Evolutionary conservation across 2,329 filamentous ascomycete species (phyloP).

Genomic region (Aschersonia sp.): DNA sequence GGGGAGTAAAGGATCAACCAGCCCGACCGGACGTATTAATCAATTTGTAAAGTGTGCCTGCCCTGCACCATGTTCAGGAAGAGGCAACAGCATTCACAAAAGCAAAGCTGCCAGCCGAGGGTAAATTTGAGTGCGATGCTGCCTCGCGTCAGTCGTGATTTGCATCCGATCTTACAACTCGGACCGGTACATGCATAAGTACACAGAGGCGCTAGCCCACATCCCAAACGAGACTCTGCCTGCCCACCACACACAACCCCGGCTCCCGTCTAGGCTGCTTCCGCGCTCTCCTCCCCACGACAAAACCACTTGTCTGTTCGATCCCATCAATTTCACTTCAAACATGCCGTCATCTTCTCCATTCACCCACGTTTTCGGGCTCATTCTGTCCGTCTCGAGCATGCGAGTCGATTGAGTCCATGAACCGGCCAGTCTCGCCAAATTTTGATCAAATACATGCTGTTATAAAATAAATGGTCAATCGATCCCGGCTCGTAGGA

Average conservation of each 20-base stretch:
- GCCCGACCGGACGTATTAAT: too few relatives aligned
- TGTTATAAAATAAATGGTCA: not conserved
- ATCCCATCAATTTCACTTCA: conserved; percentile 1
- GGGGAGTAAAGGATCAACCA: too few relatives aligned
- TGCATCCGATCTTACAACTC: too few relatives aligned
- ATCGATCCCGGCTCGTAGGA: not conserved
- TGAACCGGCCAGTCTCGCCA: not conserved
- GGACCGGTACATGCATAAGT: too few relatives aligned
- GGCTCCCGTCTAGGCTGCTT: conserved; percentile 1
- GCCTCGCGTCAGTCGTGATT: too few relatives aligned
- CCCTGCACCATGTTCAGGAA: too few relatives aligned
- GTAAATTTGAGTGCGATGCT: too few relatives aligned
- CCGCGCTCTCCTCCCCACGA: conserved; percentile 4
- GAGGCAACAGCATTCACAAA: too few relatives aligned
- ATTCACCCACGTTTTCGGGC: conserved; percentile 45
- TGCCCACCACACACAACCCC: not conserved
- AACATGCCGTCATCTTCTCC: not conserved
- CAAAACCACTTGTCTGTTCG: conserved; percentile 4
- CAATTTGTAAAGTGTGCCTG: too few relatives aligned
- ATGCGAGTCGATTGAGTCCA: conserved; percentile 19
- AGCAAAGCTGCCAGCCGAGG: too few relatives aligned
- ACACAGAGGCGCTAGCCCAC: too few relatives aligned
- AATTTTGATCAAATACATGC: not conserved
- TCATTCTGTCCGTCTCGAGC: conserved; percentile 39
- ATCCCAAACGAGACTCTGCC: too few relatives aligned